Evolutionary conservation across 768 basidiomycete genomes (phyloP), one percentile per base, ranked within the genome.

Genomic region (Pilatotrama ljubarskyi): DNA sequence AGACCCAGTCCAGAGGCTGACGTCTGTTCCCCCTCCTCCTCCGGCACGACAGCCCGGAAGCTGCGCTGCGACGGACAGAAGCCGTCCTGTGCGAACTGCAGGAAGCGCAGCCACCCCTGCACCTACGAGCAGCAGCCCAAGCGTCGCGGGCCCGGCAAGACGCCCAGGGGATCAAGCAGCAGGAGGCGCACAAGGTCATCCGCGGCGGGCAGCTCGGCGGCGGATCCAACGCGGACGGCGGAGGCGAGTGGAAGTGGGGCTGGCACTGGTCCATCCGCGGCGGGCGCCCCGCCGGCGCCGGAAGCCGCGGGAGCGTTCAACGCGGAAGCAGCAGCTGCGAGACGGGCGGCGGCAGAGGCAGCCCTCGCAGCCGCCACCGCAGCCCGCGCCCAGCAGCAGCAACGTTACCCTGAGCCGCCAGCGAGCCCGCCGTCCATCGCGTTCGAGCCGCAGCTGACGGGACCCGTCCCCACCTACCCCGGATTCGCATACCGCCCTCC

Each of bases 141-240:
- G 68, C 82, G 90, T 35, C 82, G 90, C 48, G 90, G 90, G 1
- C 88, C 89, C 56, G 90, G 89, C 25, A 90, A 87, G 74, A 85
- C 86, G 42, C 83, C 84, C 29, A 86, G 85, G 68, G 85, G 86
- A 3, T 40, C 42, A 14, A 8, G 36, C 9, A 20, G 55, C 13
- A 47, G 24, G 32, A 29, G 25, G 29, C 36, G 24, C 44, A 32
- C 40, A 36, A 25, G 36, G 26, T 26, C 17, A 18, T 26, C 2
- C 38, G 17, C 50, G 22, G 37, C 36, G 54, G 29, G 43, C 41
- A 32, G 24, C 32, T n/a, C 32, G 11, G 22, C 43, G 18, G 55
- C 56, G 50, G 56, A 50, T 26, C n/a, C 48, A 51, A 36, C 29
- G 56, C 48, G 48, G 50, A 44, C 40, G 47, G 36, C 46, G 37